Base-by-base conservation (phyloP, 768 basidiomycete species). In the Russula virescens region DNA sequence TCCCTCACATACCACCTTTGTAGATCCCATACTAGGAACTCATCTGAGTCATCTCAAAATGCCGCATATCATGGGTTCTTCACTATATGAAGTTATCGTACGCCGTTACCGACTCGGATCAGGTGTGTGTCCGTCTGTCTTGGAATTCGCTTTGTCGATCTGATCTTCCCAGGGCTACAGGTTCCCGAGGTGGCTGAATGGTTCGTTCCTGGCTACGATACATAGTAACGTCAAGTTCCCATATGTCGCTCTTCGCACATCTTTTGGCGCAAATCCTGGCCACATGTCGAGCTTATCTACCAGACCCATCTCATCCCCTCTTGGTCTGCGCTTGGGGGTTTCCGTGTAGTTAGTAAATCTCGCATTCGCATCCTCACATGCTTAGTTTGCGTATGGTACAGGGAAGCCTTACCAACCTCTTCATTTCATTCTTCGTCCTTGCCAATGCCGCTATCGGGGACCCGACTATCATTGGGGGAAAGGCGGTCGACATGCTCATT, bases 101-200 rank as follows among this genome's bases (percentile, higher is more conserved):
- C 68, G 94, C 88, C 3, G 82, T 92, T 21, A 94, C 93, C 1
- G 94, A 98, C 73, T 94, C 95, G 0, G 94, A 97, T 70, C 87
- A 91, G 70, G 89, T 88, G 56, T 35, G 78, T 72, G 16, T 9
- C 8, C 55, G 19, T 56, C 26, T n/a, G 14, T 38, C 34, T 19
- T 23, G 19, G 61, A 50, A 23, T n/a, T n/a, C n/a, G 1, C 19
- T 18, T 19, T 56, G n/a, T 7, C 18, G 4, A 50, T 25, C 34
- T 48, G 48, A 58, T 35, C 50, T 7, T 26, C 38, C 8, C 13
- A n/a, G n/a, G n/a, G n/a, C n/a, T n/a, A n/a, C 65, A 88, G 83
- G 86, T 96, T 18, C 92, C 96, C 0, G 96, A 87, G 95, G 46
- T 98, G 96, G 96, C 81, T 99, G 28, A 98, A 98, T 73, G 94